phyloP scores from a whole-genome alignment of 176 grass and related monocot species.

The Metroxylon sagu region DNA sequence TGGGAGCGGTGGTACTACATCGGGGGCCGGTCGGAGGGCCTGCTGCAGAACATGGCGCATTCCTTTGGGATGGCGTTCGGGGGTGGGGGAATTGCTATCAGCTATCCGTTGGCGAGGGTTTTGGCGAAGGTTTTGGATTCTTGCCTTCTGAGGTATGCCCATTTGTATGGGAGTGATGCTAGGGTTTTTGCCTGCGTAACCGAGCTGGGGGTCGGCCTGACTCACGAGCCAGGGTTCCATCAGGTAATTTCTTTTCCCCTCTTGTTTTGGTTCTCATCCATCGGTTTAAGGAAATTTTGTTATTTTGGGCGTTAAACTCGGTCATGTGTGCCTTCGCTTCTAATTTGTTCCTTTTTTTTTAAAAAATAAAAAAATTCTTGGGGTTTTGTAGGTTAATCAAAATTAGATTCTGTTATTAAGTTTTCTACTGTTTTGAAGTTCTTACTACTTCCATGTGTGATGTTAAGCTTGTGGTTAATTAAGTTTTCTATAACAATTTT shows the following conservation, averaged over 20 bases:
- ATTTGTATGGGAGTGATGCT: slow-evolving; percentile 81
- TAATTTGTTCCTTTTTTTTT: too few species aligned
- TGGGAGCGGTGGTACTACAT: slow-evolving; percentile 76
- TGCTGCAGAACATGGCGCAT: slow-evolving; percentile 58
- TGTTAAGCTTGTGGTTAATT: too few species aligned
- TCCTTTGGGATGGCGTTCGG: slow-evolving; percentile 78
- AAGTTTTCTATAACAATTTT: too few species aligned
- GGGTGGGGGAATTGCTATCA: slow-evolving; percentile 70
- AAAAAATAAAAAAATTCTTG: too few species aligned
- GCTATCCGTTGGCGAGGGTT: slow-evolving; percentile 64
- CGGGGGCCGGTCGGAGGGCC: slow-evolving; percentile 67
- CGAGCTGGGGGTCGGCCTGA: slow-evolving; percentile 81
- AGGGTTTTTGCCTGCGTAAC: slow-evolving; percentile 70
- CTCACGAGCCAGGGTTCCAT: slow-evolving; percentile 85
- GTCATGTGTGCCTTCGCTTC: neutral
- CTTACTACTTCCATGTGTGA: too few species aligned
- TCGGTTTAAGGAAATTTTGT: slow-evolving; percentile 4
- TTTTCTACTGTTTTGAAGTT: too few species aligned
- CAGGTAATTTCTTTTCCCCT: slow-evolving; percentile 34
- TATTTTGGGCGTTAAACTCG: neutral
- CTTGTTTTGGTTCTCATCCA: neutral
- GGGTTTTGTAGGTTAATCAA: too few species aligned
- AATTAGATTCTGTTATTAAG: too few species aligned
- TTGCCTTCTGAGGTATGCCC: slow-evolving; percentile 74
- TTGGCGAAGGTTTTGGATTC: slow-evolving; percentile 60